Evolutionary conservation across 2,329 filamentous ascomycete species (phyloP).

Genomic region (Exophiala sp.): DNA sequence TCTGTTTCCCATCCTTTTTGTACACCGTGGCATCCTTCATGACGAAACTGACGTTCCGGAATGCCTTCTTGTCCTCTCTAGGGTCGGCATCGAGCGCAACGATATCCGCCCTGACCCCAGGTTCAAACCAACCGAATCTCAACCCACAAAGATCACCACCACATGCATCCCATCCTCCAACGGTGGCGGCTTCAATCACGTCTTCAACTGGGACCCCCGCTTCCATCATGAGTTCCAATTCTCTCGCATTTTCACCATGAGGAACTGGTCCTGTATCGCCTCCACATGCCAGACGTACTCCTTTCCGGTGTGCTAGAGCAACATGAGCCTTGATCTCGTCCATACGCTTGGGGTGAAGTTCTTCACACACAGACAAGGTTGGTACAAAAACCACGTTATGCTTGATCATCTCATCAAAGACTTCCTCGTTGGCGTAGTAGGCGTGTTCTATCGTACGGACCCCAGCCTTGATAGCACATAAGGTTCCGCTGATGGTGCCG

Average conservation of each 20-base stretch:
- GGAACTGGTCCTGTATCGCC: conserved; percentile 51
- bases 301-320: conserved; percentile 43
- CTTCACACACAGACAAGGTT: conserved; percentile 46
- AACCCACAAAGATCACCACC: conserved; percentile 48
- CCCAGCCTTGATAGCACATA: conserved; percentile 45
- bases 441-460: conserved; percentile 48
- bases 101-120: conserved; percentile 48
- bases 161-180: conserved; percentile 53
- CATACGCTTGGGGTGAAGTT: conserved; percentile 26
- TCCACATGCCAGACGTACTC: conserved; percentile 48
- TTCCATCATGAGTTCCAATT: conserved; percentile 51
- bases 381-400: conserved; percentile 49
- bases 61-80: conserved; percentile 36
- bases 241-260: conserved; percentile 49
- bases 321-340: conserved; percentile 26
- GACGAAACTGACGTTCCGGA: conserved; percentile 49
- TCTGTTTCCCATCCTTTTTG: conserved; percentile 32
- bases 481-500: conserved; percentile 39
- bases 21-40: conserved; percentile 54
- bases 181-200: conserved; percentile 46
- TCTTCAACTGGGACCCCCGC: conserved; percentile 48
- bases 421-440: conserved; percentile 36
- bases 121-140: conserved; percentile 49
- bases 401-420: conserved; percentile 42
- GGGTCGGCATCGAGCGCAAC: conserved; percentile 46